phyloP scores from a whole-genome alignment of 139 green algal genomes.

The Chlamydomonas schloesseri region DNA sequence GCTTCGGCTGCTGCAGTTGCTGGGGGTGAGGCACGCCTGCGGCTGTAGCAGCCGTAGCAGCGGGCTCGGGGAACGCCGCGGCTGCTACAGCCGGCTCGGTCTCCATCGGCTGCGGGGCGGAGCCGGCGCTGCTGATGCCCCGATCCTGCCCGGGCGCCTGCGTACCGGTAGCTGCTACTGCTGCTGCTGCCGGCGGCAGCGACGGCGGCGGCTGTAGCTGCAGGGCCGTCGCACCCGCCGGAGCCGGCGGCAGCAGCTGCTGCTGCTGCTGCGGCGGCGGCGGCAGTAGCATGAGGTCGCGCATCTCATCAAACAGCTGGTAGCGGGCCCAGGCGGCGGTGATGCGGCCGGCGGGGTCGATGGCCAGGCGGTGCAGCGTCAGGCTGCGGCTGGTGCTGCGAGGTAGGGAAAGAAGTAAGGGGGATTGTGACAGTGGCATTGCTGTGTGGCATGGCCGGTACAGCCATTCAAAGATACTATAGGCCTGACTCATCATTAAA shows the following conservation, averaged over 20 bases:
- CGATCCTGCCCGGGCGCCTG: no score
- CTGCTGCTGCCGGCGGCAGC: not conserved
- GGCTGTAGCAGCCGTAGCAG: no score
- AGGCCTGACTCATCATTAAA: no score
- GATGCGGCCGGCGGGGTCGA: constrained; percentile 14
- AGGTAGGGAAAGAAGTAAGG: not conserved
- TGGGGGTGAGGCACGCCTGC: no score
- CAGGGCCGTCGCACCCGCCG: no score
- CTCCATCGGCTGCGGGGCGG: not conserved
- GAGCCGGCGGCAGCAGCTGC: not conserved
- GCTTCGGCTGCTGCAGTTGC: not conserved
- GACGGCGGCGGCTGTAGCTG: not conserved
- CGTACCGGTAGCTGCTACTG: no score
- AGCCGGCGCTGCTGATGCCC: no score
- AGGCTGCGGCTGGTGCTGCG: constrained; percentile 36
- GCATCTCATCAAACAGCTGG: constrained; percentile 42
- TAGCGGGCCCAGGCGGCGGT: constrained; percentile 15
- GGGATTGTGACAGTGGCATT: not conserved
- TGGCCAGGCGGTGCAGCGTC: constrained; percentile 23
- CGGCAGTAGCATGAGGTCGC: constrained; percentile 1
- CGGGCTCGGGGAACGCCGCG: no score
- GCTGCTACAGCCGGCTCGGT: not conserved
- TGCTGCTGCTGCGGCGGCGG: not conserved
- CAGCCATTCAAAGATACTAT: no score
- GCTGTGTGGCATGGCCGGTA: no score